These are phyloP conservation scores for Collybia nuda DNA, from an alignment of 768 basidiomycete genomes.

Conservation along the genomic window DNA sequence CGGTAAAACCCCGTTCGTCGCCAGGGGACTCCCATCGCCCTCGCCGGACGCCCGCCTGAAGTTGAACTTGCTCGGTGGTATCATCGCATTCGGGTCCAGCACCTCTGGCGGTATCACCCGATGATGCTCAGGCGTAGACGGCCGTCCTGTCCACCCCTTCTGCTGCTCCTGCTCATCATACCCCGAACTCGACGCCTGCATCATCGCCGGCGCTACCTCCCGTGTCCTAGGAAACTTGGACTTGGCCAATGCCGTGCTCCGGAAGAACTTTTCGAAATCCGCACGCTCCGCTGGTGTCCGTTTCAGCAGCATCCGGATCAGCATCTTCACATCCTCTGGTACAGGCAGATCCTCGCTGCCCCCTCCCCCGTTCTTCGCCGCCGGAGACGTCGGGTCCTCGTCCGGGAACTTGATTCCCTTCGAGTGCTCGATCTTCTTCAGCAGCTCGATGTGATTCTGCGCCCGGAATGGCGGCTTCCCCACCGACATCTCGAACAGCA, in stretches of 20 bases:
- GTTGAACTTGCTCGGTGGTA: slow-evolving; percentile 80
- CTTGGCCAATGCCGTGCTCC: slow-evolving; percentile 72
- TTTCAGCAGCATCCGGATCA: slow-evolving; percentile 83
- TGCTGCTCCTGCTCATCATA: slow-evolving; percentile 27
- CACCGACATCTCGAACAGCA: slow-evolving; percentile 93
- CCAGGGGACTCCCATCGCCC: slow-evolving; percentile 19
- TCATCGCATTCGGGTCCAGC: slow-evolving; percentile 76
- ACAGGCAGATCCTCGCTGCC: slow-evolving; percentile 60
- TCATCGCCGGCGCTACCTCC: slow-evolving; percentile 29
- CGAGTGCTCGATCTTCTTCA: slow-evolving; percentile 90
- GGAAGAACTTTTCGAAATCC: slow-evolving; percentile 91
- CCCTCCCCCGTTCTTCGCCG: slow-evolving; percentile 41
- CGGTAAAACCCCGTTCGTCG: slow-evolving; percentile 17
- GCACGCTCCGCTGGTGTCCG: slow-evolving; percentile 83
- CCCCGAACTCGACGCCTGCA: slow-evolving; percentile 20
- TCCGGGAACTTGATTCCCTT: slow-evolving; percentile 94
- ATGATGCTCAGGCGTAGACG: slow-evolving; percentile 69
- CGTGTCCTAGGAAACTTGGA: slow-evolving; percentile 71
- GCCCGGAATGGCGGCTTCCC: slow-evolving; percentile 95
- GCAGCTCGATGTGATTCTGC: slow-evolving; percentile 91
- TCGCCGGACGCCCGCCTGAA: slow-evolving; percentile 46
- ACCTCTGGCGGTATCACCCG: slow-evolving; percentile 77
- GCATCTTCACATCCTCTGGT: slow-evolving; percentile 80
- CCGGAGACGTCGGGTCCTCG: slow-evolving; percentile 59
- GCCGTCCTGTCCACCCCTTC: slow-evolving; percentile 34